phyloP scores from a whole-genome alignment of 116 monocot species.

The Phalaenopsis hybrid region DNA sequence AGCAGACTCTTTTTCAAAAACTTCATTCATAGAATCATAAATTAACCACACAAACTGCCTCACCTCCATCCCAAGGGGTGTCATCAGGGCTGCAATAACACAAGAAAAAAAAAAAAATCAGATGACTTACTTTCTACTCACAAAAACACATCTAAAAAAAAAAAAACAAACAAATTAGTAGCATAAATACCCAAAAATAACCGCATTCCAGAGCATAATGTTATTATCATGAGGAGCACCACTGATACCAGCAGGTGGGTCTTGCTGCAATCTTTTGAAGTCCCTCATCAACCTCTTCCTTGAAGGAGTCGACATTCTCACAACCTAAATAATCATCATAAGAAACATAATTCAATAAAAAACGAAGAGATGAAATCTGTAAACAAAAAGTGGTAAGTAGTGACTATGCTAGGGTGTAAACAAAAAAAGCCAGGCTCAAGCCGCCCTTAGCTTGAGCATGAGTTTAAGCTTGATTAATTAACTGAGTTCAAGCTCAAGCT shows the following conservation, averaged over 20 bases:
- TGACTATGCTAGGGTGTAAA: too few relatives aligned
- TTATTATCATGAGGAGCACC: slow-evolving; percentile 83
- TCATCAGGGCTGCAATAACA: slow-evolving; percentile 38
- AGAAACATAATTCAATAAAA: background rate
- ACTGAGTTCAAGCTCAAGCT: too few relatives aligned
- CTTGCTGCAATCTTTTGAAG: slow-evolving; percentile 76
- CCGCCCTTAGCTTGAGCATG: too few relatives aligned
- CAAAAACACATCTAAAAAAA: background rate
- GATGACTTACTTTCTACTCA: background rate
- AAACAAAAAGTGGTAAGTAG: background rate
- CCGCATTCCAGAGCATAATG: slow-evolving; percentile 87
- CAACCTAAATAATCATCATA: slow-evolving; percentile 9
- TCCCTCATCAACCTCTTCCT: slow-evolving; percentile 86
- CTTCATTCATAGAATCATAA: background rate
- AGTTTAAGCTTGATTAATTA: too few relatives aligned
- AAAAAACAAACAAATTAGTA: background rate
- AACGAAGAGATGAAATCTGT: background rate
- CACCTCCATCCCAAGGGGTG: slow-evolving; percentile 54
- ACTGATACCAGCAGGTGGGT: slow-evolving; percentile 77
- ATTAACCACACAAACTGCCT: slow-evolving; percentile 6
- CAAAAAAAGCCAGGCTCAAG: too few relatives aligned
- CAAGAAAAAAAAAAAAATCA: background rate
- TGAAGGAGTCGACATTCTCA: slow-evolving; percentile 63
- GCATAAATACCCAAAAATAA: slow-evolving; percentile 64
- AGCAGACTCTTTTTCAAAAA: background rate